Base-by-base conservation (phyloP, 1,284 basidiomycete genomes). In the Sphaerobolus stellatus region DNA sequence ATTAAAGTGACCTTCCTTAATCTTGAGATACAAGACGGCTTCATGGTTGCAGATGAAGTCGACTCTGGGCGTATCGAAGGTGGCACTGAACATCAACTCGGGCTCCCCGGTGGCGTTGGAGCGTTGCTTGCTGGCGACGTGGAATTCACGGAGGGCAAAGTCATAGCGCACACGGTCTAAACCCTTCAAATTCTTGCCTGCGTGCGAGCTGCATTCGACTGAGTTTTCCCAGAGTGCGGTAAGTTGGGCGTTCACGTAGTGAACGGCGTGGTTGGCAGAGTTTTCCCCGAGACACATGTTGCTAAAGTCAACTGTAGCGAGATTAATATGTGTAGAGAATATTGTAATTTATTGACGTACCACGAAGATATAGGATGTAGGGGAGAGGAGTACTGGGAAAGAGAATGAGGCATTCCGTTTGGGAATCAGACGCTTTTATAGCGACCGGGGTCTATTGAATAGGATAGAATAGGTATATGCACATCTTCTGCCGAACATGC, bases 241-340 rank as follows among this genome's bases (percentile, higher is more conserved):
- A 33, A 69, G 61, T 52, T 70, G 69, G 4, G 66, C 62, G 54
- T 68, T 69, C 54, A 70, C 59, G 44, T 69, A 70, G 18, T 63
- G 64, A n/a, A 56, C 58, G 4, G 65, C 62, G 36, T 66, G 62
- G 11, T 61, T 59, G 4, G 68, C 69, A 22, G 58, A 59, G 56
- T 70, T 70, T 52, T 66, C 67, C 40, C 63, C 66, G 47, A 64
- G 56, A 48, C 67, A 69, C 68, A 69, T 69, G n/a, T 46, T 58
- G 56, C 18, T 36, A 18, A 11, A 11, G 33, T 36, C 18, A 11
- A 36, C 11, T 11, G 33, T 11, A 36, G 18, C 11, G 33, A 36
- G 33, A 36, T 36, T 11, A 11, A 36, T 36, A 18, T 11, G 18
- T 36, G 33, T n/a, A n/a, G n/a, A n/a, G n/a, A n/a, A n/a, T n/a